Evolutionary conservation across 1,139 yeast genomes (phyloP).

Genomic region (Saccharomyces hybrid): DNA sequence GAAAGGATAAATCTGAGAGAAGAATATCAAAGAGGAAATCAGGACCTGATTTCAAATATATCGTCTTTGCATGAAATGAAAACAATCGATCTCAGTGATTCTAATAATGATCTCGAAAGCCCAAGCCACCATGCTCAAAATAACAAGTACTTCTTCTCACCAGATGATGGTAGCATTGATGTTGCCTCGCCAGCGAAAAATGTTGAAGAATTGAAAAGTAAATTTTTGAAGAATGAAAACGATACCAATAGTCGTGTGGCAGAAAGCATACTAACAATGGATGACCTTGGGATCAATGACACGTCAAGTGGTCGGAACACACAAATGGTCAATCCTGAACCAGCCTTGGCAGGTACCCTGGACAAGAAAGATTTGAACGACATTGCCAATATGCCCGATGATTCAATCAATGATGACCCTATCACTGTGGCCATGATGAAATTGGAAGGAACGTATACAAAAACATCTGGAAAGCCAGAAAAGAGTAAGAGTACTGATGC

Average conservation of each 20-base stretch:
- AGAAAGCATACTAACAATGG: constrained; percentile 6
- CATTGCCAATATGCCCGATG: constrained; percentile 15
- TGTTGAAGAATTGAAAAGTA: constrained; percentile 26
- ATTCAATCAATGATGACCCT: constrained; percentile 46
- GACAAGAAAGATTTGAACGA: constrained; percentile 3
- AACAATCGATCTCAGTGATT: neutral
- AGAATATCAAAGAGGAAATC: constrained; percentile 6
- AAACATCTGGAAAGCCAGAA: neutral
- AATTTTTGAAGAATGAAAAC: constrained; percentile 22
- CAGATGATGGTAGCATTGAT: constrained; percentile 23
- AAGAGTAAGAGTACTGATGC: constrained; percentile 8
- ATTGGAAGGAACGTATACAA: constrained; percentile 56
- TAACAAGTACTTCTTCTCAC: constrained; percentile 26
- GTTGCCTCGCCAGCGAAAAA: constrained; percentile 30
- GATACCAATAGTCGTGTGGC: neutral
- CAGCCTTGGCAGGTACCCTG: neutral
- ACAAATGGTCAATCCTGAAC: constrained; percentile 5
- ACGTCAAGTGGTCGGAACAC: constrained; percentile 1
- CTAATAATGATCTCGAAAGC: constrained; percentile 4
- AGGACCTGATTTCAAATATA: neutral
- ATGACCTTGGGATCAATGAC: neutral
- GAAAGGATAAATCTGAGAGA: constrained; percentile 10
- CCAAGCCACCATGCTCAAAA: constrained; percentile 10
- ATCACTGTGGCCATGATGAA: constrained; percentile 67
- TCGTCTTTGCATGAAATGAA: neutral